phyloP scores from a whole-genome alignment of 768 basidiomycete species.

The Mycena capillaripes region DNA sequence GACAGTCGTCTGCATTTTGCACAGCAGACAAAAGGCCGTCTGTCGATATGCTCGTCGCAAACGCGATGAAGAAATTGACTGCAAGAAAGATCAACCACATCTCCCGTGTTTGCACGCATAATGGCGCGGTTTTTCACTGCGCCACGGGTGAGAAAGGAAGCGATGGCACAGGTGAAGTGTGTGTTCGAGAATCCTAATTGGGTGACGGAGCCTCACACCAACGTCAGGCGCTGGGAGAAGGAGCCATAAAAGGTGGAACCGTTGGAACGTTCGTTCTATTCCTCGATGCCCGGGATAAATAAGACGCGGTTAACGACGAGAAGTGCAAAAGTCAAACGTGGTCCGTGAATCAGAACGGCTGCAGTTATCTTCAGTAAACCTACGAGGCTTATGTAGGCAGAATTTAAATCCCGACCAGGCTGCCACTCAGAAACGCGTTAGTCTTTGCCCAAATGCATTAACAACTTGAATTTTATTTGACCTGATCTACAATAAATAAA shows the following conservation, averaged over 20 bases:
- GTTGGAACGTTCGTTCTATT: constrained; percentile 13
- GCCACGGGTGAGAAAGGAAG: constrained; percentile 29
- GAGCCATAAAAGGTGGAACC: background rate
- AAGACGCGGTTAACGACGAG: background rate
- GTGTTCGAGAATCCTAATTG: background rate
- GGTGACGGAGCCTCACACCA: background rate
- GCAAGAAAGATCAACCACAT: constrained; percentile 16
- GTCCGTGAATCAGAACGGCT: background rate
- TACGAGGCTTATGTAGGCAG: too few relatives aligned
- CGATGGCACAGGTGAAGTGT: background rate
- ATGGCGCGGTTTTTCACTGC: background rate
- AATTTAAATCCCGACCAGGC: too few relatives aligned
- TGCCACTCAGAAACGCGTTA: too few relatives aligned
- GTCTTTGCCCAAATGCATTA: too few relatives aligned
- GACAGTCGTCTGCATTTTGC: constrained; percentile 24
- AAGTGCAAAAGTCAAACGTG: background rate
- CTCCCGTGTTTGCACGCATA: background rate
- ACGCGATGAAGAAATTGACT: background rate
- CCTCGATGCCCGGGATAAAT: background rate
- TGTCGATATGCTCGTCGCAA: background rate
- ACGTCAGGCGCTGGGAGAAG: constrained; percentile 9
- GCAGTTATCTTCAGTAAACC: too few relatives aligned
- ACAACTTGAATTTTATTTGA: too few relatives aligned
- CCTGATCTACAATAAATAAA: too few relatives aligned
- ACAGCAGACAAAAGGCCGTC: constrained; percentile 19